Percentiles rank a stretch among this genome's conserved stretches.
phyloP scores from a whole-genome alignment of 2,329 filamentous ascomycete species.

The Colletotrichum truncatum region DNA sequence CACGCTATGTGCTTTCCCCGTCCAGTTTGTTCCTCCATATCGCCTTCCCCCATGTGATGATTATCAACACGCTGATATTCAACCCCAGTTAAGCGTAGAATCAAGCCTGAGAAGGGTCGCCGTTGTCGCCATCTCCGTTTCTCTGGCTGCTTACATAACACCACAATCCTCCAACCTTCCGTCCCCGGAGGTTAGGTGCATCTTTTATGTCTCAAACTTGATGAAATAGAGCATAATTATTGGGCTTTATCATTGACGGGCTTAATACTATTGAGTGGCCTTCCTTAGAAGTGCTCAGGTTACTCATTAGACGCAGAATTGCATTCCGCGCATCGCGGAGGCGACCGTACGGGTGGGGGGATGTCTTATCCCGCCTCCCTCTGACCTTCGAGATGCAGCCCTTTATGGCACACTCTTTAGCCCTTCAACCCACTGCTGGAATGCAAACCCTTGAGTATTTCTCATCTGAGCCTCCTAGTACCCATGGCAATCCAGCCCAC shows the following conservation, averaged over 20 bases:
- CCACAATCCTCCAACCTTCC: not conserved
- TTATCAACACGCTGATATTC: too few species aligned
- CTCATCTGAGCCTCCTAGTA: slow-evolving; percentile 2
- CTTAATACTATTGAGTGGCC: not conserved
- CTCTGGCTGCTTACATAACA: not conserved
- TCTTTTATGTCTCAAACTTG: not conserved
- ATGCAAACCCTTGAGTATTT: slow-evolving; percentile 9
- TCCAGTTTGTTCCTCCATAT: too few species aligned
- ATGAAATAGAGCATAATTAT: not conserved
- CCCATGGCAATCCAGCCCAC: not conserved
- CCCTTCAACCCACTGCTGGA: slow-evolving; percentile 24
- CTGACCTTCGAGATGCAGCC: slow-evolving; percentile 2
- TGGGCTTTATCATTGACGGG: not conserved
- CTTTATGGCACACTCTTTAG: not conserved
- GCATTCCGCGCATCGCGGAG: slow-evolving; percentile 18
- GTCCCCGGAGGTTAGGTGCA: too few species aligned
- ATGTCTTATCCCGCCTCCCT: slow-evolving; percentile 28
- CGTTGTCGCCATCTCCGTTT: too few species aligned
- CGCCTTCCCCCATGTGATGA: too few species aligned
- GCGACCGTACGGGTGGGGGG: not conserved
- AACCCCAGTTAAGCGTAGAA: too few species aligned
- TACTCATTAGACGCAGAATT: not conserved
- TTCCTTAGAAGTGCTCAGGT: not conserved
- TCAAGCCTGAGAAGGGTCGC: too few species aligned
- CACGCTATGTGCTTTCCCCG: too few species aligned